Conservation (phyloP, 768 basidiomycete genomes). For the Udeniomyces megalosporus region DNA sequence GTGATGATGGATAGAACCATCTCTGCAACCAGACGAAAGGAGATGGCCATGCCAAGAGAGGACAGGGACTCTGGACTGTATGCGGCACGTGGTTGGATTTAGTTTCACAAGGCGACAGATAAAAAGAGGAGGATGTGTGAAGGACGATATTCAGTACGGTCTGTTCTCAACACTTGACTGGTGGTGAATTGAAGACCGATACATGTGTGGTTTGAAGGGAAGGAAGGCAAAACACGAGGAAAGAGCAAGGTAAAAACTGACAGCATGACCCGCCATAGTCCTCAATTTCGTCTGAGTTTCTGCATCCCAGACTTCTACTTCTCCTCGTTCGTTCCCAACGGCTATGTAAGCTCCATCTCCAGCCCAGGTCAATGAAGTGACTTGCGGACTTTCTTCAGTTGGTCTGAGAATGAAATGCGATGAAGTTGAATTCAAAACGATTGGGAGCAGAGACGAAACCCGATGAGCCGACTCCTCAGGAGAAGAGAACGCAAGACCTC, state of each 20-base stretch:
- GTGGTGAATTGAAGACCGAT: no score
- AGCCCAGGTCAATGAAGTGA: conserved; percentile 30
- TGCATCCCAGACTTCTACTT: conserved; percentile 90
- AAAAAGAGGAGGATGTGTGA: no score
- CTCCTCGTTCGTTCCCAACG: conserved; percentile 61
- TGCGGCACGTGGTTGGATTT: no score
- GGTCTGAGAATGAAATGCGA: not conserved
- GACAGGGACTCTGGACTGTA: conserved; percentile 54
- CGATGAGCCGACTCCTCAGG: no score
- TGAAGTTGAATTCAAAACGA: not conserved
- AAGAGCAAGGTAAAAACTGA: conserved; percentile 7
- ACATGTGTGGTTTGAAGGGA: no score
- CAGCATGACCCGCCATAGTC: conserved; percentile 67
- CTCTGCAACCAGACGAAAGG: conserved; percentile 71
- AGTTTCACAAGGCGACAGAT: no score
- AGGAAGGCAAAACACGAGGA: no score
- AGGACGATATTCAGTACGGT: no score
- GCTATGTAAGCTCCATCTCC: conserved; percentile 50
- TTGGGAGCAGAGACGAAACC: no score
- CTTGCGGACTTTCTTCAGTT: conserved; percentile 19
- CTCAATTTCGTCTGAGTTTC: conserved; percentile 61
- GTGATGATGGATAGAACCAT: conserved; percentile 92
- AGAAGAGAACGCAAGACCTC: not conserved
- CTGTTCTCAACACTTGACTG: no score
- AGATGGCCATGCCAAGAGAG: conserved; percentile 79